Base-by-base conservation (phyloP, 257 asterid species). In the Sherardia arvensis region DNA sequence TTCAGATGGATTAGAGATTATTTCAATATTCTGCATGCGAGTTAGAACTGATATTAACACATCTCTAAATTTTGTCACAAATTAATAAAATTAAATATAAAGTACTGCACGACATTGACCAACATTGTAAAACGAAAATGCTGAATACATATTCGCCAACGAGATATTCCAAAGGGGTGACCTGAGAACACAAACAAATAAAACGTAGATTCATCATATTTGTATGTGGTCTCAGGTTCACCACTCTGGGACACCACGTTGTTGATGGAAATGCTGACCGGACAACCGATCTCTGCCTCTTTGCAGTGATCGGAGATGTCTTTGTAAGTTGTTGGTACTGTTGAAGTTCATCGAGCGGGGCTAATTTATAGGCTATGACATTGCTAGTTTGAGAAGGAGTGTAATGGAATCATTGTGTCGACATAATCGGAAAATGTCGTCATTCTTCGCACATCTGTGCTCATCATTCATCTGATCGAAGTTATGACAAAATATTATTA, bases 131-230 rank as follows among this genome's bases (percentile, higher is more conserved):
- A 17, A 43, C 51, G 20, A 43, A n/a, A 43, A 43, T 43, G 20
- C 5, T 43, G 5, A 17, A 43, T 14, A 43, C 51, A 43, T 15
- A 4, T 43, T 43, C 51, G 51, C 17, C 56, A 49, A 49, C 56
- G 56, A 21, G 56, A n/a, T 49, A 26, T 21, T 8, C 58, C 71
- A 61, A 66, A 71, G 82, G 88, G 85, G 87, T 81, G 90, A 79
- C 85, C 80, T 77, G 81, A 79, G 86, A 83, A 83, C 90, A 81
- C 90, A 76, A 54, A 62, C 64, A 67, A 22, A 55, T 69, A 17
- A 2, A 20, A 7, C 15, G 1, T 1, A 1, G 4, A 54, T 26
- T 3, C 17, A 18, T 8, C n/a, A 32, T 23, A 71, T 64, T 45
- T 77, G 69, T 78, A 1, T n/a, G 81, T 83, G 82, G 71, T 80